A percentile compares a stretch with the other conserved stretches of the same genome.
phyloP scores from a whole-genome alignment of 306 rosid species.

The Argentina anserina region DNA sequence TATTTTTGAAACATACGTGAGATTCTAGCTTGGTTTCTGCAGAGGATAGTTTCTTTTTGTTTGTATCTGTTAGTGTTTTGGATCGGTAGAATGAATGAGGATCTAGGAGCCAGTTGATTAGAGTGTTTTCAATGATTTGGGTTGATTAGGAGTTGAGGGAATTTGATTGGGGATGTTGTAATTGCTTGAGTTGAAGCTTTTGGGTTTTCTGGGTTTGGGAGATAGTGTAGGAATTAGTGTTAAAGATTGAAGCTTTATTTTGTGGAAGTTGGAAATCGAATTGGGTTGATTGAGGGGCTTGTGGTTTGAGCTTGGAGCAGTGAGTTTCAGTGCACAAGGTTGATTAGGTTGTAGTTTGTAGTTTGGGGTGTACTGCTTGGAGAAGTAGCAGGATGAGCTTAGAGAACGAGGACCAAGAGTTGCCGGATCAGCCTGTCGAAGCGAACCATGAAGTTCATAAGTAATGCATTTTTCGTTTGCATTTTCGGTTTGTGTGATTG shows the following conservation, averaged over 20 bases:
- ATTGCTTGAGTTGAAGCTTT: slow-evolving; percentile 11
- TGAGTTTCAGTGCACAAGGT: slow-evolving; percentile 22
- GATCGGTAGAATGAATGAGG: slow-evolving; percentile 20
- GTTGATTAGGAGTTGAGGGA: too few species aligned
- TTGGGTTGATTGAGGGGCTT: slow-evolving; percentile 2
- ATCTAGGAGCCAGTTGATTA: slow-evolving; percentile 10
- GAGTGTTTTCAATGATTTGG: slow-evolving; percentile 16
- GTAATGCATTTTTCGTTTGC: slow-evolving; percentile 37
- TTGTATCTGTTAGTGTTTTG: slow-evolving; percentile 18
- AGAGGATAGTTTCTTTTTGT: slow-evolving; percentile 21
- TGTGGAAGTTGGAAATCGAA: not conserved
- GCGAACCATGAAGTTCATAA: slow-evolving; percentile 44
- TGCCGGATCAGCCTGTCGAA: slow-evolving; percentile 35
- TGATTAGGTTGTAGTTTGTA: slow-evolving; percentile 13
- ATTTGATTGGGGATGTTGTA: slow-evolving; percentile 22
- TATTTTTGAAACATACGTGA: slow-evolving; percentile 8
- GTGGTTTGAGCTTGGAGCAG: slow-evolving; percentile 15
- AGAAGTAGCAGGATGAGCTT: slow-evolving; percentile 59
- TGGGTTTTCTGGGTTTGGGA: slow-evolving; percentile 31
- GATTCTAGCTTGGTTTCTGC: slow-evolving; percentile 41
- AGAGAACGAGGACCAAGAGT: slow-evolving; percentile 45
- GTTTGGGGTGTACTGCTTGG: slow-evolving; percentile 20
- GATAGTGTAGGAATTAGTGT: slow-evolving; percentile 15
- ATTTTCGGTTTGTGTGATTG: not conserved
- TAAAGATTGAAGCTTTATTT: not conserved